Conservation (phyloP, 148 eudicot genomes). For the Rhododendron henanense region DNA sequence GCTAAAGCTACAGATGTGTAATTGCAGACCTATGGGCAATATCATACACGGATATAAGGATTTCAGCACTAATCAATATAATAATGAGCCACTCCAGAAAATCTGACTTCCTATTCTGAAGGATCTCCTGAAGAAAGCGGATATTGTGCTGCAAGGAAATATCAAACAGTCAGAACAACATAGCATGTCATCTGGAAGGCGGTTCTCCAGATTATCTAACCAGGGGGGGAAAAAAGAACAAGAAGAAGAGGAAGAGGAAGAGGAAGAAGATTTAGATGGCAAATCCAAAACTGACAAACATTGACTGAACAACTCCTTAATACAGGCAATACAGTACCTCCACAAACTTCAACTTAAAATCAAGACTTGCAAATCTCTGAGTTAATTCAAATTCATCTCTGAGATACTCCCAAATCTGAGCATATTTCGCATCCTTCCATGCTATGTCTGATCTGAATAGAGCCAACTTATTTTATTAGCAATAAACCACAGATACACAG, state of each 20-base stretch:
- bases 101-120: conserved; percentile 92
- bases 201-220: neutral
- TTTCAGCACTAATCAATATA: conserved; percentile 75
- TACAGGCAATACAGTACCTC: conserved; percentile 48
- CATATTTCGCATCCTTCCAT: conserved; percentile 97
- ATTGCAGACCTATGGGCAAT: conserved; percentile 67
- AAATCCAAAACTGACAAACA: neutral
- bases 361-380: conserved; percentile 96
- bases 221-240: neutral
- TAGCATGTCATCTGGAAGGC: neutral
- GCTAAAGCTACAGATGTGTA: conserved; percentile 27
- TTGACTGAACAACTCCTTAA: neutral
- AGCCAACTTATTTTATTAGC: conserved; percentile 8
- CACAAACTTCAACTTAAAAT: conserved; percentile 91
- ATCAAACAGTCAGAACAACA: neutral
- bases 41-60: conserved; percentile 80
- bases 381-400: conserved; percentile 93
- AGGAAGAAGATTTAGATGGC: neutral
- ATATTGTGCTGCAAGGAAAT: conserved; percentile 71
- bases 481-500: neutral
- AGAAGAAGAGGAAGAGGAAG: neutral
- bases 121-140: conserved; percentile 88
- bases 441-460: conserved; percentile 87
- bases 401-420: conserved; percentile 97
- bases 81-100: conserved; percentile 93